phyloP scores from a whole-genome alignment of 306 rosid genomes.

The Styphnolobium japonicum region DNA sequence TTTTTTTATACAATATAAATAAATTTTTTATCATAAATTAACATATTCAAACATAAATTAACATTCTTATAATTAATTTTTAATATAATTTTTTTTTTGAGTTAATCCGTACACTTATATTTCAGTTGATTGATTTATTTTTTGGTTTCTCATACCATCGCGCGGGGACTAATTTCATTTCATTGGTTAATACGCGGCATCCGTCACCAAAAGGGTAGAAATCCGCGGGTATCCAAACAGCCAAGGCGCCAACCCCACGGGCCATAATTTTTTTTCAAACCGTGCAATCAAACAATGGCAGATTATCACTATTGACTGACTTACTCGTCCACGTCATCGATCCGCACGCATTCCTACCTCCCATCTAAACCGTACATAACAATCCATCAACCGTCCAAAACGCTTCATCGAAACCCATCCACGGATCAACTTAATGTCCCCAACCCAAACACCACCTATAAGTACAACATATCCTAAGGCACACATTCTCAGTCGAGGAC shows the following conservation, averaged over 20 bases:
- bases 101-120: no score
- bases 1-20: no score
- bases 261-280: background rate
- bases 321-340: conserved; percentile 45
- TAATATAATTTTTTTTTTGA: no score
- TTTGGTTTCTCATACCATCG: no score
- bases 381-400: conserved; percentile 25
- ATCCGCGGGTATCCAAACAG: no score
- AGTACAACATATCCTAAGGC: background rate
- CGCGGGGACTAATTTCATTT: no score
- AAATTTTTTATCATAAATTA: no score
- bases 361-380: conserved; percentile 16
- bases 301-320: background rate
- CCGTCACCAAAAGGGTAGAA: background rate
- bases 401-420: background rate
- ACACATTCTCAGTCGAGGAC: background rate
- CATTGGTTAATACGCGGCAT: background rate
- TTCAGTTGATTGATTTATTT: no score
- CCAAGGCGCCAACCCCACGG: background rate
- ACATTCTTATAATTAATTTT: no score
- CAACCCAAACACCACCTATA: conserved; percentile 2
- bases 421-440: conserved; percentile 13
- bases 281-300: background rate
- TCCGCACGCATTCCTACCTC: background rate
- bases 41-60: no score